phyloP scores from a whole-genome alignment of 805 yeast species.

The Metschnikowia drakensbergensis region DNA sequence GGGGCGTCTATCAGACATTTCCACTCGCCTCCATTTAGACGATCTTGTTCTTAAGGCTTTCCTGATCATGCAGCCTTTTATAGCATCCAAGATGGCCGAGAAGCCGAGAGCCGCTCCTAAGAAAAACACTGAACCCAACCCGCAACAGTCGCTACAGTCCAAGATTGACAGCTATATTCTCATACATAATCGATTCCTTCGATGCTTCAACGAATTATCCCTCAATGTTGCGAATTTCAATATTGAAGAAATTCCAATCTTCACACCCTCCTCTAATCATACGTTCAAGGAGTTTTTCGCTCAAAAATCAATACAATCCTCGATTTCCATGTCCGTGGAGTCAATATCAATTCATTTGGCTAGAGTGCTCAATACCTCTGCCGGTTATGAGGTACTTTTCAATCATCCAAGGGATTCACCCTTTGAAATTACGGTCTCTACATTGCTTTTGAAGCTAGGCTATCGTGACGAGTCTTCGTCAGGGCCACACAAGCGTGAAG shows the following conservation, averaged over 20 bases:
- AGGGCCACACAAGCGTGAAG: conserved; percentile 17
- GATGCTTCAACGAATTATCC: conserved; percentile 14
- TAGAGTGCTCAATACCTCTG: conserved; percentile 14
- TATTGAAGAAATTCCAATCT: conserved; percentile 12
- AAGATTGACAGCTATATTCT: conserved; percentile 1
- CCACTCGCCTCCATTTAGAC: conserved; percentile 11
- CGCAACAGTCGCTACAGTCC: background rate
- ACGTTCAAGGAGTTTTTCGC: conserved; percentile 10
- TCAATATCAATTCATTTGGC: conserved; percentile 11
- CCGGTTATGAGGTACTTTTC: conserved; percentile 40
- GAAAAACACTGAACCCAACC: background rate
- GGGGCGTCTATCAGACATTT: conserved; percentile 10
- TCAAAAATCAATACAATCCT: background rate
- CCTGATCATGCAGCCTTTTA: conserved; percentile 2
- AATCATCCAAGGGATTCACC: conserved; percentile 30
- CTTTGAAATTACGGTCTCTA: conserved; percentile 29
- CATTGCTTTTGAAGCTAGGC: conserved; percentile 30
- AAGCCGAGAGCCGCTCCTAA: background rate
- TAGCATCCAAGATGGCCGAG: background rate
- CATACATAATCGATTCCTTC: conserved; percentile 10
- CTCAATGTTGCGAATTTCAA: conserved; percentile 9
- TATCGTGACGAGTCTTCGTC: conserved; percentile 12
- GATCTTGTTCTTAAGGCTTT: conserved; percentile 10
- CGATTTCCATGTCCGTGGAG: conserved; percentile 10
- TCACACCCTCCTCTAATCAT: conserved; percentile 11